These are phyloP conservation scores for Podospora pseudocomata DNA, from an alignment of 495 filamentous ascomycete species.

Conservation along the genomic window DNA sequence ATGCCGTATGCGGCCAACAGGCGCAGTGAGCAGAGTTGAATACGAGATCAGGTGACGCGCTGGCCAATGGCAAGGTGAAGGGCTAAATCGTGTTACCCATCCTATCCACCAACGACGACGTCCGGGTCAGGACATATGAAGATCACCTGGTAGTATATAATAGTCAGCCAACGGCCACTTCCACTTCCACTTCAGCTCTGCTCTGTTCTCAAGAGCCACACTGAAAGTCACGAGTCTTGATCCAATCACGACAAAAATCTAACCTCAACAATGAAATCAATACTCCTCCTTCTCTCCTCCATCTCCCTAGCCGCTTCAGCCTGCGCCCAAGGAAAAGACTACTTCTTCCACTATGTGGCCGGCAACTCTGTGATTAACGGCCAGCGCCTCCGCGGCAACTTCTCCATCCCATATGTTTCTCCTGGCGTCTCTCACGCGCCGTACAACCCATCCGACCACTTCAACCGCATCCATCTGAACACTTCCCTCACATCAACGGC, in stretches of 20 bases:
- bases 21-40: not conserved
- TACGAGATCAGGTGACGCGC: not conserved
- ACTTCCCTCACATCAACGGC: not conserved
- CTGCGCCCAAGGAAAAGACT: constrained; percentile 11
- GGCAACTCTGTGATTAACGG: constrained; percentile 16
- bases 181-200: not conserved
- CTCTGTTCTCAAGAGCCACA: not conserved
- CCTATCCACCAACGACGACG: not conserved
- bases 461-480: constrained; percentile 16
- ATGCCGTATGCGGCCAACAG: not conserved
- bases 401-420: constrained; percentile 10
- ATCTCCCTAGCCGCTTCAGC: constrained; percentile 1
- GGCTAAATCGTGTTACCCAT: not conserved
- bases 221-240: too few species aligned
- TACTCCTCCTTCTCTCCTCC: constrained; percentile 10
- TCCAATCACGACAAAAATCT: constrained; percentile 20
- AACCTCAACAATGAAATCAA: constrained; percentile 15
- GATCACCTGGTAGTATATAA: not conserved
- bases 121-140: not conserved
- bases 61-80: not conserved
- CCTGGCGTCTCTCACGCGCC: constrained; percentile 21
- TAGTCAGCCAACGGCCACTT: not conserved
- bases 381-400: constrained; percentile 25
- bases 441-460: constrained; percentile 24
- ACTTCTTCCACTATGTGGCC: constrained; percentile 22